Evolutionary conservation across 2,329 filamentous ascomycete species (phyloP).

Genomic region (Talaromyces sp.): DNA sequence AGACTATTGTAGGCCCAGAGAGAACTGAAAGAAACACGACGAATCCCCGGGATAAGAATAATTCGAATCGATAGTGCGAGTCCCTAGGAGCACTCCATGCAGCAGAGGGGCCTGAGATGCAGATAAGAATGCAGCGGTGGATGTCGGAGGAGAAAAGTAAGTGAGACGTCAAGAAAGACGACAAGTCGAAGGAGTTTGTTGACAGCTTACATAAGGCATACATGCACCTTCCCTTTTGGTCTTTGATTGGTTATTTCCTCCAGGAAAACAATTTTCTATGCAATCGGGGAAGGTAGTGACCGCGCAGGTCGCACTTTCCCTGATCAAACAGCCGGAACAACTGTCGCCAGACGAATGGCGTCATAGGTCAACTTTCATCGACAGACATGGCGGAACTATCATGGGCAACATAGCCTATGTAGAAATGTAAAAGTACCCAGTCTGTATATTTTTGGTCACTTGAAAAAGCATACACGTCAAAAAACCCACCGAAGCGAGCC

Average conservation of each 20-base stretch:
- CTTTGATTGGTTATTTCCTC: neutral
- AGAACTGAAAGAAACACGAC: slow-evolving; percentile 6
- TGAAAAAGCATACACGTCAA: neutral
- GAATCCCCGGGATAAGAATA: slow-evolving; percentile 9
- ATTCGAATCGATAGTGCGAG: slow-evolving; percentile 1
- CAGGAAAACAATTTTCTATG: neutral
- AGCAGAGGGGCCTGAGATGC: neutral
- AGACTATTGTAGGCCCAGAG: neutral
- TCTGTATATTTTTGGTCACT: neutral
- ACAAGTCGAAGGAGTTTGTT: neutral
- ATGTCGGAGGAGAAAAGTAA: neutral
- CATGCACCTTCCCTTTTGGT: neutral
- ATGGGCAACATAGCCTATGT: neutral
- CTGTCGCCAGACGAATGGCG: neutral
- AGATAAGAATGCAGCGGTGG: slow-evolving; percentile 9
- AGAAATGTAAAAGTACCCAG: neutral
- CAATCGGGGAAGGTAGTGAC: neutral
- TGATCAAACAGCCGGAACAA: neutral
- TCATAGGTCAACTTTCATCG: neutral
- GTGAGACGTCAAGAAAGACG: neutral
- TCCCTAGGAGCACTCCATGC: neutral
- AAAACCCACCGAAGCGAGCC: neutral
- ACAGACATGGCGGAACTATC: neutral
- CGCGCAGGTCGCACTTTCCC: neutral
- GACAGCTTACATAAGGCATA: slow-evolving; percentile 1